Evolutionary conservation across 2,329 filamentous ascomycete genomes (phyloP).

Genomic region (Talaromyces sp.): DNA sequence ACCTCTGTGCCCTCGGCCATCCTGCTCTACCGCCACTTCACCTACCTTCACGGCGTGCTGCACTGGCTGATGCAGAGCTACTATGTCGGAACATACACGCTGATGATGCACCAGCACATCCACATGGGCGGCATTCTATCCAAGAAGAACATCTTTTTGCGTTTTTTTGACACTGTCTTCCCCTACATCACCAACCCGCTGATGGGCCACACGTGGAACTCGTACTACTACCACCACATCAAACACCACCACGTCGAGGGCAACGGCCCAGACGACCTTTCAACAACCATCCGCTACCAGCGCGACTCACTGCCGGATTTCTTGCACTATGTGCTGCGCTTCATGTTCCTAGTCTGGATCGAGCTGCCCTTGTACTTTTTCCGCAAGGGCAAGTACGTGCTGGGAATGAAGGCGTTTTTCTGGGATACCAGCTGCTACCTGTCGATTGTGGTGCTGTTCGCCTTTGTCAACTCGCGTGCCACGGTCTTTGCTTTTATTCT

Average conservation of each 20-base stretch:
- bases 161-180: constrained; percentile 57
- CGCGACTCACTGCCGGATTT: constrained; percentile 63
- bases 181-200: constrained; percentile 70
- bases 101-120: constrained; percentile 82
- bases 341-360: constrained; percentile 67
- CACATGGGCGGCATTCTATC: constrained; percentile 65
- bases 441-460: constrained; percentile 43
- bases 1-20: constrained; percentile 66
- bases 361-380: constrained; percentile 71
- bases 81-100: constrained; percentile 68
- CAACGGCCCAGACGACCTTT: constrained; percentile 71
- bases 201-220: constrained; percentile 80
- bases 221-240: constrained; percentile 79
- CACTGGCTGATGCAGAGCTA: constrained; percentile 62
- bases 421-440: constrained; percentile 49
- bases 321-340: constrained; percentile 65
- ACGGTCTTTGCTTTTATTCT: constrained; percentile 61
- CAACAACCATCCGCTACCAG: constrained; percentile 70
- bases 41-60: constrained; percentile 59
- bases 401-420: constrained; percentile 51
- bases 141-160: constrained; percentile 48
- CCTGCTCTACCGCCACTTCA: constrained; percentile 60
- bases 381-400: constrained; percentile 50
- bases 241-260: constrained; percentile 81
- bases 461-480: constrained; percentile 44